Base-by-base conservation (phyloP, 257 asterid genomes). In the Solanum chilense region DNA sequence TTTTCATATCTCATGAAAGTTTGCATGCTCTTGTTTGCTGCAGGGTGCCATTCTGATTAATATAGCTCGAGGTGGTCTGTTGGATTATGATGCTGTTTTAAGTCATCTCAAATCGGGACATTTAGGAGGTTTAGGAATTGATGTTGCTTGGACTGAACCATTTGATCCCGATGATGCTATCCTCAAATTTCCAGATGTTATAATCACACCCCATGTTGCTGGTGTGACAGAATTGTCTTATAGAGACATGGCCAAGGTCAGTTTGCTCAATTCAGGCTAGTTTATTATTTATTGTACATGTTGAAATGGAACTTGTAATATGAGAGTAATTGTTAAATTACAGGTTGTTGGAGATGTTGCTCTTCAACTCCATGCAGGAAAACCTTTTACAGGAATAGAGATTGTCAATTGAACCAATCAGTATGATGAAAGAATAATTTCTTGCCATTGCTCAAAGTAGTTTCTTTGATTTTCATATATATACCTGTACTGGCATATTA, bases 81-180 rank as follows among this genome's bases (percentile, higher is more conserved):
- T 97, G 90, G 96, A 94, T 89, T 97, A 97, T 70, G 91, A 92
- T 39, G 97, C 98, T 3, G 95, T 97, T 62, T 88, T 93, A 84
- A 60, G 89, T 90, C 89, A 96, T 90, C 96, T 97, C 27, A 81
- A 95, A 90, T 89, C 94, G 3, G 97, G 99, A 33, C 98, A 97
- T 88, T 89, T 97, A 93, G 99, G 99, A 80, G 99, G 99, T 69
- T 88, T 97, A 90, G 99, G 98, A 86, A 97, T 93, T 39, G 99
- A 96, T 87, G 99, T 97, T 88, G 96, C 99, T 15, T 97, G 99
- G 99, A 90, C 92, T 11, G 99, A 97, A 88, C 99, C 99, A 80
- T 95, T 97, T 88, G 97, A 97, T 90, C 99, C 99, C 0, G 92
- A 96, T 83, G 97, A 97, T 88, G 92, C 93, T 39, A 88, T 97